Percentiles rank a stretch among this genome's conserved stretches.
Evolutionary conservation across 345 rosid genomes (phyloP).

Genomic region (Aurinia saxatilis): DNA sequence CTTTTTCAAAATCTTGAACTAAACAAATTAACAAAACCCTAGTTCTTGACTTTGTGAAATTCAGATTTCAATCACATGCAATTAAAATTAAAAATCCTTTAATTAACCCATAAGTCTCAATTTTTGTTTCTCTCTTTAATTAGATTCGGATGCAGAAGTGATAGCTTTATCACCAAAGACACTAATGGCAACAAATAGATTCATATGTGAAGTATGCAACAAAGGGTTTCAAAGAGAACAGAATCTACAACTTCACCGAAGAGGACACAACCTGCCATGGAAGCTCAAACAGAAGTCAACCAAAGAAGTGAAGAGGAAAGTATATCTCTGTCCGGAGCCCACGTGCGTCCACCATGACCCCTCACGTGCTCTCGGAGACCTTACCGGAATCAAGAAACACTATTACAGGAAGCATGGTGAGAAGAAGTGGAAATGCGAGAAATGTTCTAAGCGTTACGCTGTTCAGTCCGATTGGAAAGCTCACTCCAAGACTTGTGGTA

Average conservation of each 20-base stretch:
- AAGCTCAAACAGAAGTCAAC: constrained; percentile 68
- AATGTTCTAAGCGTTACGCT: constrained; percentile 69
- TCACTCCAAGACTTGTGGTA: constrained; percentile 77
- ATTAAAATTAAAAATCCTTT: background rate
- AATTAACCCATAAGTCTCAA: constrained; percentile 7
- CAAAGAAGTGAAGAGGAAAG: constrained; percentile 73
- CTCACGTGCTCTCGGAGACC: constrained; percentile 77
- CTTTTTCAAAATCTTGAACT: constrained; percentile 19
- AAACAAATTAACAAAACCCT: constrained; percentile 24
- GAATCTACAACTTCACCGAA: constrained; percentile 76
- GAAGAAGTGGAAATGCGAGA: constrained; percentile 85
- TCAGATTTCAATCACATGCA: constrained; percentile 18
- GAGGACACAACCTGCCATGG: constrained; percentile 90
- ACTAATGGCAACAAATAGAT: constrained; percentile 81
- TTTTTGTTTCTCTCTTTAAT: background rate
- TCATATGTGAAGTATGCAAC: constrained; percentile 83
- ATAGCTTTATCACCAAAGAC: constrained; percentile 83
- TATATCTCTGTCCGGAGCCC: constrained; percentile 81
- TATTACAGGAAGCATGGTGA: constrained; percentile 76
- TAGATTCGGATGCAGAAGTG: constrained; percentile 87
- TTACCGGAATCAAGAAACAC: constrained; percentile 80
- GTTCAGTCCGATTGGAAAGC: constrained; percentile 91
- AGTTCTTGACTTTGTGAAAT: constrained; percentile 20
- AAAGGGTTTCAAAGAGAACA: constrained; percentile 87
- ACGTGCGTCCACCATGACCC: constrained; percentile 86